These are phyloP conservation scores for Candida patagonica DNA, from an alignment of 805 yeast species.

Conservation along the genomic window DNA sequence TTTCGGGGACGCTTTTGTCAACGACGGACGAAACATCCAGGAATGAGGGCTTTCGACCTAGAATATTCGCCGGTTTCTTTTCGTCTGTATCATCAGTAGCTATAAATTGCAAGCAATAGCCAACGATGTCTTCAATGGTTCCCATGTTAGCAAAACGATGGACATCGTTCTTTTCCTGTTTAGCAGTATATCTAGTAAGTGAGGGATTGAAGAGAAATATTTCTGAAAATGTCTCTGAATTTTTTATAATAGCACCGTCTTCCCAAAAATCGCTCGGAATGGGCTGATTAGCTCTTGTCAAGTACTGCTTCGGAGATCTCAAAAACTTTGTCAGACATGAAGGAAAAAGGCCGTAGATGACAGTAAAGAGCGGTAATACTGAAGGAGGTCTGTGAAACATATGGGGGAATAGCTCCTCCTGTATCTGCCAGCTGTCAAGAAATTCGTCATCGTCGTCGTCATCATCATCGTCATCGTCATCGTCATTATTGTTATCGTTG, in stretches of 20 bases:
- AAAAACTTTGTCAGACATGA: slow-evolving; percentile 37
- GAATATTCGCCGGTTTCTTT: not conserved
- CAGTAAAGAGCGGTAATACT: slow-evolving; percentile 33
- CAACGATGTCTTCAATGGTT: slow-evolving; percentile 30
- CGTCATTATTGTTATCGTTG: slow-evolving; percentile 10
- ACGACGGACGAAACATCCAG: not conserved
- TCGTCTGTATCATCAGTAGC: slow-evolving; percentile 1
- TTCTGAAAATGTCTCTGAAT: slow-evolving; percentile 25
- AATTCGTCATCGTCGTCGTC: slow-evolving; percentile 5
- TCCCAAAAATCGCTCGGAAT: slow-evolving; percentile 26
- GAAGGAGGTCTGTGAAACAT: slow-evolving; percentile 20
- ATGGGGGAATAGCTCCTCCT: slow-evolving; percentile 8
- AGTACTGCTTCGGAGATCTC: slow-evolving; percentile 34
- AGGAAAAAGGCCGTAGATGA: slow-evolving; percentile 53
- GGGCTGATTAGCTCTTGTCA: slow-evolving; percentile 12
- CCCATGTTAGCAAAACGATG: slow-evolving; percentile 24
- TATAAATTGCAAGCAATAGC: slow-evolving; percentile 23
- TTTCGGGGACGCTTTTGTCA: not conserved
- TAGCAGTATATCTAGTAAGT: slow-evolving; percentile 29
- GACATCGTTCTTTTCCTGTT: slow-evolving; percentile 29
- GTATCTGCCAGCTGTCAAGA: slow-evolving; percentile 22
- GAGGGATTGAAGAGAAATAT: slow-evolving; percentile 42
- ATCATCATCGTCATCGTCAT: slow-evolving; percentile 7
- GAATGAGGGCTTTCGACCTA: not conserved
- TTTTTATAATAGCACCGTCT: slow-evolving; percentile 26